phyloP scores from a whole-genome alignment of 371 early-diverging fungal species.

The Rhizomucor pusillus region DNA sequence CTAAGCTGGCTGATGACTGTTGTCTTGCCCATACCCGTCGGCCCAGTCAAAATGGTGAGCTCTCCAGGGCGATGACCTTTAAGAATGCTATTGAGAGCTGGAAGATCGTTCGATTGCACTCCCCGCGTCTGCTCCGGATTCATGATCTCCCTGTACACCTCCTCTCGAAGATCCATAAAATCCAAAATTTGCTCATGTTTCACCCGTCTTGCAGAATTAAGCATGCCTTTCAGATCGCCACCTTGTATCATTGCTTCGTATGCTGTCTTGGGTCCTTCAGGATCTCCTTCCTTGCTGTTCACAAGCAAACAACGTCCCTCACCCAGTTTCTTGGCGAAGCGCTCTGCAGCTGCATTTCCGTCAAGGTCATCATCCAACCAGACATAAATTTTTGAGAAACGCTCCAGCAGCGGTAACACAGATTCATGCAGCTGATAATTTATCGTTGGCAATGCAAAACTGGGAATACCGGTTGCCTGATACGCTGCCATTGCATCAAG shows the following conservation, averaged over 20 bases:
- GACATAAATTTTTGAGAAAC: slow-evolving; percentile 62
- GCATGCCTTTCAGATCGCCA: slow-evolving; percentile 26
- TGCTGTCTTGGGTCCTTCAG: slow-evolving; percentile 44
- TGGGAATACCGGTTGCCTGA: slow-evolving; percentile 64
- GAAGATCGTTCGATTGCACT: slow-evolving; percentile 58
- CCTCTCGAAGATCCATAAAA: slow-evolving; percentile 59
- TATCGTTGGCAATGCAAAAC: slow-evolving; percentile 52
- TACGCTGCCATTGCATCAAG: slow-evolving; percentile 72
- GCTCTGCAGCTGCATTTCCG: slow-evolving; percentile 59
- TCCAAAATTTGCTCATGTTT: slow-evolving; percentile 67
- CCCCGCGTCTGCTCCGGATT: slow-evolving; percentile 69
- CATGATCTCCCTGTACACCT: slow-evolving; percentile 64
- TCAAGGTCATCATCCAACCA: slow-evolving; percentile 74
- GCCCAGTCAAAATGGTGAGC: slow-evolving; percentile 71
- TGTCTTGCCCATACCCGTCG: slow-evolving; percentile 78
- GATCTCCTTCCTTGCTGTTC: slow-evolving; percentile 31
- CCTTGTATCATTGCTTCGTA: slow-evolving; percentile 33
- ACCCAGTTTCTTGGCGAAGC: slow-evolving; percentile 65
- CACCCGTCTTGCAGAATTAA: slow-evolving; percentile 42
- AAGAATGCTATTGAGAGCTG: slow-evolving; percentile 57
- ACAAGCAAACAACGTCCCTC: slow-evolving; percentile 58
- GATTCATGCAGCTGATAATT: slow-evolving; percentile 64
- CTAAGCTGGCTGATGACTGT: slow-evolving; percentile 75
- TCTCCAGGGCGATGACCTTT: slow-evolving; percentile 79
- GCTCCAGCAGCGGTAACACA: slow-evolving; percentile 58